Percentiles rank a stretch among this genome's conserved stretches.
Conservation (phyloP, 257 asterid genomes). For the Solanum medicagineum region DNA sequence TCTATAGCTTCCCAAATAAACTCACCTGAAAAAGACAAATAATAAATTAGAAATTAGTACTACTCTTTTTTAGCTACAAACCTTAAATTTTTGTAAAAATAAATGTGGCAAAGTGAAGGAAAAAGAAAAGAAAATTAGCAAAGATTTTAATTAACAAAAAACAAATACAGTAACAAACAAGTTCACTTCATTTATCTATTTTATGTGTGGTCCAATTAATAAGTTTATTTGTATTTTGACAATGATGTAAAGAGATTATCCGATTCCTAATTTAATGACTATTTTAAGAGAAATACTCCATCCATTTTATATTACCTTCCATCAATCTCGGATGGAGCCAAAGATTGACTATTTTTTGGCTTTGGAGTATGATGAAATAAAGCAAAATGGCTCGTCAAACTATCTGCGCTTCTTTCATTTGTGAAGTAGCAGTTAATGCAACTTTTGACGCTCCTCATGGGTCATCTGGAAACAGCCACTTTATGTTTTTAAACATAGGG, state of each 20-base stretch:
- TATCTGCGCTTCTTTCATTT: too few species aligned
- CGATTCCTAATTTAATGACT: too few species aligned
- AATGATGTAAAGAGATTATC: neutral
- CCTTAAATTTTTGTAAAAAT: neutral
- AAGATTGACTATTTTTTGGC: too few species aligned
- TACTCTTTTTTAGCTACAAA: neutral
- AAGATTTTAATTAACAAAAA: neutral
- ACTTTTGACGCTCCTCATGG: too few species aligned
- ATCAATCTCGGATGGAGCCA: too few species aligned
- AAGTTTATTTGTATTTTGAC: neutral
- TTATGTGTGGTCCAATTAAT: neutral
- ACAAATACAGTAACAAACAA: neutral
- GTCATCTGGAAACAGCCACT: too few species aligned
- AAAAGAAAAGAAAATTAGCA: neutral
- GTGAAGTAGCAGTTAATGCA: too few species aligned
- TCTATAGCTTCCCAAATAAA: neutral
- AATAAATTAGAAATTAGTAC: neutral
- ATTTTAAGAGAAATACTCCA: too few species aligned
- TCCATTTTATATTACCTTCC: too few species aligned
- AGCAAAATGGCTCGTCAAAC: too few species aligned
- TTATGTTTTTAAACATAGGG: too few species aligned
- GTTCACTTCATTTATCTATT: neutral
- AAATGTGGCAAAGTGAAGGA: neutral
- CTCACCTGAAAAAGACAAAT: neutral
- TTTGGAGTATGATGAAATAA: too few species aligned